Base-by-base conservation (phyloP, 352 stramenopile species). In the Globisporangium emineosum region DNA sequence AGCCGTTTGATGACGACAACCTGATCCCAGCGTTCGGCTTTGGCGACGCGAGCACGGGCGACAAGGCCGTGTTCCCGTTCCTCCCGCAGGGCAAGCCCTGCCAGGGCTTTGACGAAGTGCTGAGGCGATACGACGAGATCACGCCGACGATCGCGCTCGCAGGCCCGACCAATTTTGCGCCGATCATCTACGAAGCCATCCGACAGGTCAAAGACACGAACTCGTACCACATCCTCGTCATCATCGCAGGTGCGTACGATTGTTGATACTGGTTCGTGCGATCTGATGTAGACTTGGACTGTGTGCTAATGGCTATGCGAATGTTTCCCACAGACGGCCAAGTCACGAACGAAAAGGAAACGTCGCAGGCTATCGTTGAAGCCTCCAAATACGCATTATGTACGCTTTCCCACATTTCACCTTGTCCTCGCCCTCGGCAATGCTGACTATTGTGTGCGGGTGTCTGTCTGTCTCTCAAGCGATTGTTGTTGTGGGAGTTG, bases 121-220 rank as follows among this genome's bases (percentile, higher is more conserved):
- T 92, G 0, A 58, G 58, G 25, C 73, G 74, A 10, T 94, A 91
- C 61, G 69, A 73, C 15, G 69, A 77, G 59, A 72, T 89, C 43
- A 79, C 81, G 12, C 78, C 79, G 1, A 63, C 68, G 40, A 55
- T 93, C 25, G 59, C 62, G 21, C 75, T 93, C 0, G 67, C 73
- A 7, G 83, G 86, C 6, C 81, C 82, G 17, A 94, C 82, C 6
- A 91, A 90, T 69, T 94, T 92, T 70, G 83, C 86, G 21, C 86
- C 86, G 21, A 81, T 91, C 57, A 93, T 94, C 58, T 76, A 88
- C 30, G 75, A 88, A 54, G 79, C 82, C 2, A 89, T 93, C 45
- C 65, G 76, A 5, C 77, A 84, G 27, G 77, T 83, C 30, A 77
- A 77, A 64, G 59, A 62, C 10, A 79, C 65, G 17, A 67, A 69